Base-by-base conservation (phyloP, 345 rosid species). In the Litchi chinensis region DNA sequence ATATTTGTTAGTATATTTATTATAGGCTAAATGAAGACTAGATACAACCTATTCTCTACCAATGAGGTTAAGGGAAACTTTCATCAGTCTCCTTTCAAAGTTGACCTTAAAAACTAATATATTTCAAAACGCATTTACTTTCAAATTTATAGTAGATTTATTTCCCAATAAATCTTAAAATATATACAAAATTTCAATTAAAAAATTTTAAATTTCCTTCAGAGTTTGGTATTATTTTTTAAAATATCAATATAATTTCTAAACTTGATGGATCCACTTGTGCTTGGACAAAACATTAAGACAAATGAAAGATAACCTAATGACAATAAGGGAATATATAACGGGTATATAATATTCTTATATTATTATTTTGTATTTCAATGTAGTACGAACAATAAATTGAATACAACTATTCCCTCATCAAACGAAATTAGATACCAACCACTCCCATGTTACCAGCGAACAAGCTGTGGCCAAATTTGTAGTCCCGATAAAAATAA, bases 391-490 rank as follows among this genome's bases (percentile, higher is more conserved):
- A 57, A 72, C 4, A 37, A 72, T 32, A 56, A 72, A 60, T 60
- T 57, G 22, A 59, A 60, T 7, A 60, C 9, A 37, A 71, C 28
- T 71, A 54, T 71, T 52, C 63, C 26, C 43, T 28, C 24, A 57
- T 10, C 4, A 24, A 56, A 39, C 22, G 66, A 73, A 41, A 73
- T 56, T 10, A 40, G 37, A 56, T 56, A n/a, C 68, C 68, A 73
- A 73, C 76, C 12, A 41, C 76, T 60, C 77, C 69, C 77, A 74
- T 44, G 77, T 74, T 74, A 74, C 69, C 56, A 26, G n/a, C 6
- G 65, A 69, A 71, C 63, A 71, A 5, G 8, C 24, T 40, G 54
- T 39, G 67, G 50, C 37, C 28, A 62, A 74, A 74, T 44, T 26
- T 43, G 21, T 16, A 24, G 22, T 43, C 32, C 12, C n/a, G 10